These are phyloP conservation scores for Sphagnum fallax DNA, from an alignment of 228 moss, liverwort and hornwort genomes.

Conservation along the genomic window DNA sequence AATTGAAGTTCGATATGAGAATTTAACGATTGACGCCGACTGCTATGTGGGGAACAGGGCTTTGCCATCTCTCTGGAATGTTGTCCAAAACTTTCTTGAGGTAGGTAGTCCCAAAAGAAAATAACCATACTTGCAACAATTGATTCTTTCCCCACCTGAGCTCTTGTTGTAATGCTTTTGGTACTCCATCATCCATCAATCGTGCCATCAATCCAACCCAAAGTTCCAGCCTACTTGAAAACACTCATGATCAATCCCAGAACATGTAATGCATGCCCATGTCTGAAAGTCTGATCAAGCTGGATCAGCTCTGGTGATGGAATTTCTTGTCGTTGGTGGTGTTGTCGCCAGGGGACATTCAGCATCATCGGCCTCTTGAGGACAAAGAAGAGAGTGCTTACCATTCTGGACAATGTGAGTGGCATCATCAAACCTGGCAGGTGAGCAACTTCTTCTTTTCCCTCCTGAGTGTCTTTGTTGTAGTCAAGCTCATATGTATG, in stretches of 20 bases:
- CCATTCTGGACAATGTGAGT: constrained; percentile 12
- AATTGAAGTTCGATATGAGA: constrained; percentile 24
- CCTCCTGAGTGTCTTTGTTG: no score
- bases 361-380: constrained; percentile 1
- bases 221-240: background rate
- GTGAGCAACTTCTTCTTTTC: background rate
- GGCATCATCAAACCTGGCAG: constrained; percentile 16
- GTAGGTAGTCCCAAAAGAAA: background rate
- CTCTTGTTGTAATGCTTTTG: no score
- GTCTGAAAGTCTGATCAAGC: background rate
- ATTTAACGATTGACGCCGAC: constrained; percentile 20
- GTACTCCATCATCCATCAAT: background rate
- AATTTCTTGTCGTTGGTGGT: background rate
- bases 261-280: background rate
- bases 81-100: constrained; percentile 19
- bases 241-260: background rate
- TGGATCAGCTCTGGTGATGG: no score
- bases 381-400: constrained; percentile 11
- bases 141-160: background rate
- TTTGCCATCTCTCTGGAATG: constrained; percentile 27
- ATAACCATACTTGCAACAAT: background rate
- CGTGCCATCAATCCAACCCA: background rate
- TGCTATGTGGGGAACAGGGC: constrained; percentile 28
- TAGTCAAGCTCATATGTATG: background rate
- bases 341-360: constrained; percentile 1